Conservation (phyloP, 441 rosid genomes). For the Arabidopsis lyrata region DNA sequence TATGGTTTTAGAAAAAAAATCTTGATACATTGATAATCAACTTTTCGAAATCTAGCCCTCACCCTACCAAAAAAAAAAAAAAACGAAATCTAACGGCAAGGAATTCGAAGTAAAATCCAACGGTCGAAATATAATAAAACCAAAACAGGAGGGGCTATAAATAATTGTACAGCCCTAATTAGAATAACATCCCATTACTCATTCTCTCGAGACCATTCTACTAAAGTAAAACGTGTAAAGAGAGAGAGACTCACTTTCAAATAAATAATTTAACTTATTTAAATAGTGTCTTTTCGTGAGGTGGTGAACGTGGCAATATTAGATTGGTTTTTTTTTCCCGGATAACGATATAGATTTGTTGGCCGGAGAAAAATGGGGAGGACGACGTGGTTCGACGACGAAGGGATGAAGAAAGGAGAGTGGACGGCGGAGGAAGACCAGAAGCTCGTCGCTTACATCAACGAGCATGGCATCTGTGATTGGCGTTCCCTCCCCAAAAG, state of each 20-base stretch:
- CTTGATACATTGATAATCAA: no score
- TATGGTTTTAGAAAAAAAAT: no score
- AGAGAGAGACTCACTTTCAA: conserved; percentile 5
- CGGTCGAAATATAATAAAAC: conserved; percentile 8
- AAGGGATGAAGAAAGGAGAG: conserved; percentile 57
- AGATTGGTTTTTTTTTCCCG: not conserved
- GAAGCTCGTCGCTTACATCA: conserved; percentile 53
- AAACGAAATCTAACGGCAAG: conserved; percentile 7
- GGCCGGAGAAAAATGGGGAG: conserved; percentile 46
- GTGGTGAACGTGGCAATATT: conserved; percentile 10
- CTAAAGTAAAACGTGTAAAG: not conserved
- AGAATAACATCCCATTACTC: not conserved
- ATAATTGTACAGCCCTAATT: conserved; percentile 1
- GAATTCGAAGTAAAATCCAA: conserved; percentile 15
- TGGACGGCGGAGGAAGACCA: conserved; percentile 54
- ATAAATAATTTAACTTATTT: not conserved
- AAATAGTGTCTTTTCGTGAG: conserved; percentile 12
- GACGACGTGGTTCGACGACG: conserved; percentile 45
- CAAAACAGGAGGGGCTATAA: conserved; percentile 22
- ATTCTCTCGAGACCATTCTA: conserved; percentile 7
- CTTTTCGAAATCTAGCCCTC: not conserved
- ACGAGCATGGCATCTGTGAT: conserved; percentile 51
- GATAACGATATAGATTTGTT: not conserved
- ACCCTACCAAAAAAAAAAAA: not conserved
- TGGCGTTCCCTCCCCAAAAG: conserved; percentile 55